Evolutionary conservation across 768 basidiomycete species (phyloP).

Genomic region (Hydnomerulius pinastri): DNA sequence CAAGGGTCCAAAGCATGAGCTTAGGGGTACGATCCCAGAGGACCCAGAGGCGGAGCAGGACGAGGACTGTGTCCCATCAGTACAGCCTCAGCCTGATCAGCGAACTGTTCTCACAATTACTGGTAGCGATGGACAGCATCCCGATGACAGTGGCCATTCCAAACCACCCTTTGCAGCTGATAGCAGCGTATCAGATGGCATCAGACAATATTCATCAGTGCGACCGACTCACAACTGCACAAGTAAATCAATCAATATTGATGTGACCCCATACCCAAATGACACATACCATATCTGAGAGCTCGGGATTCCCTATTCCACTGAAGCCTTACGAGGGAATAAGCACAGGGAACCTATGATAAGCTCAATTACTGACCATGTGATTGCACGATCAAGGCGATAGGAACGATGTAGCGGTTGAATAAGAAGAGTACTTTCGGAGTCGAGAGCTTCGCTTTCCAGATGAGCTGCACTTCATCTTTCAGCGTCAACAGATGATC

Average conservation of each 20-base stretch:
- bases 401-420: slow-evolving; percentile 35
- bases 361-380: slow-evolving; percentile 25
- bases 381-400: slow-evolving; percentile 29
- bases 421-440: slow-evolving; percentile 36
- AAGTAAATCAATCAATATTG: neutral
- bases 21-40: slow-evolving; percentile 32
- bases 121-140: slow-evolving; percentile 35
- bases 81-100: neutral
- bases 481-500: slow-evolving; percentile 35
- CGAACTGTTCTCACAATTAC: slow-evolving; percentile 34
- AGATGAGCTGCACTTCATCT: slow-evolving; percentile 35
- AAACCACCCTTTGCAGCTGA: slow-evolving; percentile 29
- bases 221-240: slow-evolving; percentile 19
- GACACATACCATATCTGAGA: slow-evolving; percentile 12
- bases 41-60: slow-evolving; percentile 42
- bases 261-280: neutral
- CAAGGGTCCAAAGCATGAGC: slow-evolving; percentile 31
- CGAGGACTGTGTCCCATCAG: slow-evolving; percentile 31
- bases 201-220: neutral
- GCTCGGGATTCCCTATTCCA: slow-evolving; percentile 6
- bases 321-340: slow-evolving; percentile 22
- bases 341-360: neutral
- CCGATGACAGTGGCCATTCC: slow-evolving; percentile 29
- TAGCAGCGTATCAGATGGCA: slow-evolving; percentile 3
- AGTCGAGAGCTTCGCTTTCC: slow-evolving; percentile 27